Evolutionary conservation across 2,329 filamentous ascomycete species (phyloP).

Genomic region (Cladosporium phlei): DNA sequence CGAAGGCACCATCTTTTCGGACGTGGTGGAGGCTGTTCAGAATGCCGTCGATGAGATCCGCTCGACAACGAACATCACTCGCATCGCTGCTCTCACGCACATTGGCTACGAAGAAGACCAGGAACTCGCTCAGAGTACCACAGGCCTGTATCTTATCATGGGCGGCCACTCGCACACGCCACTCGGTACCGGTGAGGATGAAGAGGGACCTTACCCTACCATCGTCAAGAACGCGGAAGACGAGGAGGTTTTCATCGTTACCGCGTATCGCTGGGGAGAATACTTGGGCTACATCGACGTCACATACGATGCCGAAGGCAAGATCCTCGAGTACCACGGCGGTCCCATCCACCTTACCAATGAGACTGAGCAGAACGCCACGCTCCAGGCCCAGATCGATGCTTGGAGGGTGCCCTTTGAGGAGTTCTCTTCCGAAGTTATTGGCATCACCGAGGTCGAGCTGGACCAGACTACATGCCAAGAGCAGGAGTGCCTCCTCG

Average conservation of each 20-base stretch:
- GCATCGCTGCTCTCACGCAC: constrained; percentile 63
- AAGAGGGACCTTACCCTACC: constrained; percentile 60
- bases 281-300: constrained; percentile 65
- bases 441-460: constrained; percentile 51
- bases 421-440: constrained; percentile 52
- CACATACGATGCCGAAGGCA: constrained; percentile 57
- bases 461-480: constrained; percentile 59
- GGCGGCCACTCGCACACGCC: constrained; percentile 57
- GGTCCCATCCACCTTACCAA: constrained; percentile 62
- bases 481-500: constrained; percentile 50
- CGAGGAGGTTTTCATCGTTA: constrained; percentile 65
- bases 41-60: constrained; percentile 58
- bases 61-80: constrained; percentile 56
- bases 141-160: constrained; percentile 64
- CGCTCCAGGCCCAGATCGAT: constrained; percentile 54
- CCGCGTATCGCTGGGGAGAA: constrained; percentile 64
- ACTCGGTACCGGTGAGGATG: constrained; percentile 55
- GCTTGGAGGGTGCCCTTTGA: constrained; percentile 59
- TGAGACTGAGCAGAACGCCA: constrained; percentile 52
- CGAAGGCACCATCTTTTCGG: constrained; percentile 53
- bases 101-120: constrained; percentile 63
- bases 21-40: constrained; percentile 56
- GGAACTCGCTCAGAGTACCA: constrained; percentile 55
- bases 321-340: constrained; percentile 58
- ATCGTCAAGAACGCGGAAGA: constrained; percentile 57